These are phyloP conservation scores for Neophaeococcomyces aloes DNA, from an alignment of 2,329 filamentous ascomycete genomes.

Conservation along the genomic window DNA sequence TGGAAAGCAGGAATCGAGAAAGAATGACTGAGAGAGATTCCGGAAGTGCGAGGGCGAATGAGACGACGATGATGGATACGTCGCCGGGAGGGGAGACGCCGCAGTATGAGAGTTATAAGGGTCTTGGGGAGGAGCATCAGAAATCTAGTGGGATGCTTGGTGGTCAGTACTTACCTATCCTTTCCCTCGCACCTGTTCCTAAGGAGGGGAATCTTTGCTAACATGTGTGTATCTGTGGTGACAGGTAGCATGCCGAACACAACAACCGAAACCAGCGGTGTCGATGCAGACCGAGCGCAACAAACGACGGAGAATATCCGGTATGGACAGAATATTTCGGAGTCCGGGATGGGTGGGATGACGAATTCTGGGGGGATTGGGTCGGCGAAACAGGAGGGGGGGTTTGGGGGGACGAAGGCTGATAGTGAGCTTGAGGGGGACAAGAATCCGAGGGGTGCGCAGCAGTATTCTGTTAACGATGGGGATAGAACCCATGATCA, in stretches of 20 bases:
- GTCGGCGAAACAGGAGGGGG: constrained; percentile 30
- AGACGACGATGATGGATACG: constrained; percentile 45
- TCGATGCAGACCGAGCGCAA: constrained; percentile 25
- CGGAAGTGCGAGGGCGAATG: too few species aligned
- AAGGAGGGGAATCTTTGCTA: too few species aligned
- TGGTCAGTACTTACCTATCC: constrained; percentile 30
- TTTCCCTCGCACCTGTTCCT: too few species aligned
- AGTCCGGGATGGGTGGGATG: constrained; percentile 45
- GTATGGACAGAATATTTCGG: constrained; percentile 47
- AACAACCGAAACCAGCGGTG: not conserved
- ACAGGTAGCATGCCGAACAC: not conserved
- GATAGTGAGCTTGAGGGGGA: constrained; percentile 28
- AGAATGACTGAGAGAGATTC: not conserved
- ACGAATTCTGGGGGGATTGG: constrained; percentile 35
- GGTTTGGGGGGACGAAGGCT: constrained; percentile 34
- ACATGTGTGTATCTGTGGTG: not conserved
- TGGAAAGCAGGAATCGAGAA: not conserved
- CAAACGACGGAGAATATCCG: constrained; percentile 43
- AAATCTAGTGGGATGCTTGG: constrained; percentile 50
- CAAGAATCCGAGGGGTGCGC: constrained; percentile 1
- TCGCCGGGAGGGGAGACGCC: constrained; percentile 50
- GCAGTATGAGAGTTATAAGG: constrained; percentile 48
- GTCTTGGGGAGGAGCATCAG: constrained; percentile 38
- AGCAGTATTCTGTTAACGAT: constrained; percentile 1
- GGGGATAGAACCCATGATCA: constrained; percentile 1